Conservation (phyloP, 257 asterid species). For the Petunia secreta region DNA sequence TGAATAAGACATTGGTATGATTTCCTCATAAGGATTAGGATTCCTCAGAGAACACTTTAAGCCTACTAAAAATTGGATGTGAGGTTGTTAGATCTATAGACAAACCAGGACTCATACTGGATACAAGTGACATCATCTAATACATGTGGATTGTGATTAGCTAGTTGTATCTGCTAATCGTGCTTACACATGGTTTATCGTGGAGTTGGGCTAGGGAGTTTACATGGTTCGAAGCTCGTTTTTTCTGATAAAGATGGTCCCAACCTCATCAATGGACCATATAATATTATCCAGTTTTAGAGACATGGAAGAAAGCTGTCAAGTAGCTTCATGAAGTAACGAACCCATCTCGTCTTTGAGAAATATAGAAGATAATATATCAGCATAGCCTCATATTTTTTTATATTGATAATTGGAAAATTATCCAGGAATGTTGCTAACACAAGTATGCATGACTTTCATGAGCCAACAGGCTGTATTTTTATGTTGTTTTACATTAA, state of each 20-base stretch:
- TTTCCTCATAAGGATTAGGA: neutral
- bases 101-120: neutral
- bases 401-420: neutral
- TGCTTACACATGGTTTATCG: neutral
- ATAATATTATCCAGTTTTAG: neutral
- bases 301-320: neutral
- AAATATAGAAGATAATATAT: conserved; percentile 4
- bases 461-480: neutral
- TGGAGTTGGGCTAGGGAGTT: neutral
- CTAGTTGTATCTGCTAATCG: conserved; percentile 5
- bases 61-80: neutral
- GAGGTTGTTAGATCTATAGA: conserved; percentile 12
- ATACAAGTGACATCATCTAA: neutral
- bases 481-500: neutral
- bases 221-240: neutral
- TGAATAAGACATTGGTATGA: conserved; percentile 15
- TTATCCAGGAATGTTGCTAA: neutral
- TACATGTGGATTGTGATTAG: neutral
- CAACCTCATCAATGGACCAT: neutral
- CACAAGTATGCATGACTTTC: neutral
- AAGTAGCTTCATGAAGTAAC: neutral
- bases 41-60: neutral
- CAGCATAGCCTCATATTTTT: neutral
- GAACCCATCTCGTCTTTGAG: neutral
- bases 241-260: neutral